Percentiles rank a stretch among this genome's conserved stretches.
These are phyloP conservation scores for Babjeviella inositovora DNA, from an alignment of 805 yeast species.

Conservation along the genomic window DNA sequence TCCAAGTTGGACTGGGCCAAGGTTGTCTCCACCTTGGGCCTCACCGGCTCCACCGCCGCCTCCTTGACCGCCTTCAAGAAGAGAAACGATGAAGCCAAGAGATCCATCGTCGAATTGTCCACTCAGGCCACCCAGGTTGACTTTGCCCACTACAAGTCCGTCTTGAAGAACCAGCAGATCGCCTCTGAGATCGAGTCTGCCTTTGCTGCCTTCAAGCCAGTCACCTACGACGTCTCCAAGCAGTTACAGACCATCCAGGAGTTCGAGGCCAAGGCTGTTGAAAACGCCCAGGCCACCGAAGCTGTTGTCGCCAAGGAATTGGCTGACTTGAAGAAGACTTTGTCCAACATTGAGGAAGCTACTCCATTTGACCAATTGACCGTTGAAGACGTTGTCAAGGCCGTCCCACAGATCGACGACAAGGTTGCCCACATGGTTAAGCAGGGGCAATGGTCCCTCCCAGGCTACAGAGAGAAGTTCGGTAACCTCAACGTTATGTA, in stretches of 20 bases:
- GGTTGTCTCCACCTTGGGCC: conserved; percentile 74
- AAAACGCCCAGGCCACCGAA: conserved; percentile 91
- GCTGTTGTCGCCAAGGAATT: conserved; percentile 76
- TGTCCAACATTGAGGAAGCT: conserved; percentile 88
- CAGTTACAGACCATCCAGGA: conserved; percentile 85
- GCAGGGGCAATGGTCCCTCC: conserved; percentile 96
- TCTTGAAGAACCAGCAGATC: conserved; percentile 68
- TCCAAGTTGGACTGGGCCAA: conserved; percentile 92
- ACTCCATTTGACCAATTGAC: conserved; percentile 97
- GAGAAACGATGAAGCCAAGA: conserved; percentile 97
- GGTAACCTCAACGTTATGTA: conserved; percentile 93
- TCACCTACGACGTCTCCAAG: conserved; percentile 72
- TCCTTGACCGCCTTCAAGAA: conserved; percentile 87
- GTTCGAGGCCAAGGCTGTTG: conserved; percentile 89
- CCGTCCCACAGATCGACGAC: conserved; percentile 94
- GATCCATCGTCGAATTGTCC: conserved; percentile 54
- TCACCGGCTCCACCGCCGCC: conserved; percentile 83
- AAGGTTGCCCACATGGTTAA: conserved; percentile 90
- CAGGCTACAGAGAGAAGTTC: conserved; percentile 97
- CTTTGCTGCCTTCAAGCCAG: conserved; percentile 64
- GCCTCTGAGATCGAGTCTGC: conserved; percentile 71
- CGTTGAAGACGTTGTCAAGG: conserved; percentile 85
- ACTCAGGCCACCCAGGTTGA: conserved; percentile 68
- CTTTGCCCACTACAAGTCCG: conserved; percentile 63
- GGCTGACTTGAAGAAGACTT: conserved; percentile 70